Evolutionary conservation across 768 basidiomycete species (phyloP), one percentile per base, ranked within the genome.

Genomic region (Macrolepiota fuliginosa): DNA sequence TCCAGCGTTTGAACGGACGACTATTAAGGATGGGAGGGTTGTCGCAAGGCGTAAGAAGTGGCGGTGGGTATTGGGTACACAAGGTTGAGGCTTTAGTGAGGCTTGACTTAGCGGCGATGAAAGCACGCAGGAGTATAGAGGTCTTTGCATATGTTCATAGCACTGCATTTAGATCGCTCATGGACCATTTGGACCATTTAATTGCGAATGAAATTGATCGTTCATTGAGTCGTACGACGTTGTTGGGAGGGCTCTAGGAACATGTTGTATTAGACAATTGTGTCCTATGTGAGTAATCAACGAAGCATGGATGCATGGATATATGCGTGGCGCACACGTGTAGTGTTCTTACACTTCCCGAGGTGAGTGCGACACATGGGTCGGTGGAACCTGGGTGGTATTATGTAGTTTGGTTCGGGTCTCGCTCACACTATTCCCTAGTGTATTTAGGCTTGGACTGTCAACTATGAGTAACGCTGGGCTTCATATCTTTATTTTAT

Each of bases 1-100:
- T 65, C 85, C 86, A 4, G 63, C 68, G 53, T 80, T 76, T 58
- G 77, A 79, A 62, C 79, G 83, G 49, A 84, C 81, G 10, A 84
- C 83, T 6, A 79, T 86, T 62, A 79, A 77, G 61, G 67, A 67
- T 32, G 82, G 83, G 15, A 67, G 63, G 35, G 69, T 84, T 11
- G 79, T 84, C 54, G 77, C 82, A 32, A 70, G 67, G 49, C 73
- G 78, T 57, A 68, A 66, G 15, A 72, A 73, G 29, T 64, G 69
- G 42, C 66, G 62, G 29, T 82, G 79, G 79, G 65, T 79, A 49
- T 55, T 62, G 22, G 60, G 54, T 12, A 27, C 24, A n/a, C 36
- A 35, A 47, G 42, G 17, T 50, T 22, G 53, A 54, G 54, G 36
- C 63, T 29, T 45, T 39, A 10, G 52, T 35, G 59, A 54, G 59